Evolutionary conservation across 768 basidiomycete species (phyloP), one percentile per base, ranked within the genome.

Genomic region (Sistotremastrum suecicum): DNA sequence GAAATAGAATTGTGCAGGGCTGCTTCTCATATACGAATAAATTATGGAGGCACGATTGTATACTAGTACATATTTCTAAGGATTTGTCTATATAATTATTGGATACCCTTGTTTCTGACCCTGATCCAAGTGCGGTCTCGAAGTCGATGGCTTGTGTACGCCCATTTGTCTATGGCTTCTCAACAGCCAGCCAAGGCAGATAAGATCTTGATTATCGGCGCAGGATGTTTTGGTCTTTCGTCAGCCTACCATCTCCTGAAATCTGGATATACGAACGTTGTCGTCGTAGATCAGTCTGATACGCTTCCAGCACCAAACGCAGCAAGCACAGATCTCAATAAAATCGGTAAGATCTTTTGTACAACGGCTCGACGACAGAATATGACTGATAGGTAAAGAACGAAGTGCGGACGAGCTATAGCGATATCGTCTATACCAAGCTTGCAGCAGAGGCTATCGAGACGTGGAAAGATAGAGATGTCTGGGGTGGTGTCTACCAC

Each of bases 221-320:
- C 84, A 37, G 88, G 88, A 4, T 79, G 79, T 51, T 92, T 92
- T 58, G 91, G 91, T 5, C 65, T 87, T 42, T 91, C 88, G 11
- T 84, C 91, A 0, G 91, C 89, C 1, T 72, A 78, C 52, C 78
- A 87, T 57, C 76, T 94, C 43, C 66, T 92, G 42, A 59, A 65
- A 45, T 65, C 78, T 48, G 81, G 83, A 11, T 90, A 79, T 61
- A 68, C 61, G 10, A 56, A 79, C 47, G 71, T 94, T 50, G 85
- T 77, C 0, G 63, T 95, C 5, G 66, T 94, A 42, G 91, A 94
- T 57, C 72, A 80, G 51, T 75, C 84, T 5, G 54, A 57, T 1
- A 63, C 63, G 2, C 56, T 92, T 3, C 91, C 91, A 3, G 87
- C 91, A 1, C 72, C 75, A 3, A 90, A 94, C 56, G 86, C 82